phyloP scores from a whole-genome alignment of 192 early-diverging fungal species.

The Backusella psychrophila region DNA sequence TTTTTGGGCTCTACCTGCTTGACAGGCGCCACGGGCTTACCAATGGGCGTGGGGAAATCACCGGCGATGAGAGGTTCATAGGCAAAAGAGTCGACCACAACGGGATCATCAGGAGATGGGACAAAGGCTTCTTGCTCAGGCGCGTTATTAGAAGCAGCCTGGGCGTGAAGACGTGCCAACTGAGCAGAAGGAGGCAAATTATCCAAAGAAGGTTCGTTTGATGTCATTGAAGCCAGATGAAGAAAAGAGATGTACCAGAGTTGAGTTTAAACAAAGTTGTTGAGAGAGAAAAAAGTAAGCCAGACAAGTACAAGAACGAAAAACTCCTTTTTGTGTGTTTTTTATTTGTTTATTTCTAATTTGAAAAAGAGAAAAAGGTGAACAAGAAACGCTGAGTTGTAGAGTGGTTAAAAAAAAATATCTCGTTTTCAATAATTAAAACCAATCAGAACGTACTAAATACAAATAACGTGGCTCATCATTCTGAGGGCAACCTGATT shows the following conservation, averaged over 20 bases:
- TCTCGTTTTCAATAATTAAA: not conserved
- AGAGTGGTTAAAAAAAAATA: not conserved
- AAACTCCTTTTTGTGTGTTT: not conserved
- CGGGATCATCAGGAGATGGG: slow-evolving; percentile 29
- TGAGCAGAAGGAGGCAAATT: slow-evolving; percentile 36
- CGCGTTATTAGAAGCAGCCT: slow-evolving; percentile 19
- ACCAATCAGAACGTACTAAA: not conserved
- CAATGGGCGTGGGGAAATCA: slow-evolving; percentile 29
- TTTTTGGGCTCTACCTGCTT: slow-evolving; percentile 10
- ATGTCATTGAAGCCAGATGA: slow-evolving; percentile 17
- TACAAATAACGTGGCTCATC: not conserved
- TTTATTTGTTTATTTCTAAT: slow-evolving; percentile 8
- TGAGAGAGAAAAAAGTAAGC: slow-evolving; percentile 7
- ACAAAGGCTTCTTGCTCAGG: slow-evolving; percentile 22
- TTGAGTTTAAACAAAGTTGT: not conserved
- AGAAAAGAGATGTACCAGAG: not conserved
- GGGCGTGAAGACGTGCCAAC: slow-evolving; percentile 35
- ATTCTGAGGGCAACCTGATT: not conserved
- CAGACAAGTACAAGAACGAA: not conserved
- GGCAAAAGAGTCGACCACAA: slow-evolving; percentile 9
- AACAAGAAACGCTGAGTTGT: not conserved
- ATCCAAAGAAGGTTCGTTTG: slow-evolving; percentile 12
- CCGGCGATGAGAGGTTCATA: slow-evolving; percentile 28
- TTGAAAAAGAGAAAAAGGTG: slow-evolving; percentile 8
- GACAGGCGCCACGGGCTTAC: slow-evolving; percentile 16